phyloP scores from a whole-genome alignment of 495 filamentous ascomycete species.

The Annulohypoxylon stygium region DNA sequence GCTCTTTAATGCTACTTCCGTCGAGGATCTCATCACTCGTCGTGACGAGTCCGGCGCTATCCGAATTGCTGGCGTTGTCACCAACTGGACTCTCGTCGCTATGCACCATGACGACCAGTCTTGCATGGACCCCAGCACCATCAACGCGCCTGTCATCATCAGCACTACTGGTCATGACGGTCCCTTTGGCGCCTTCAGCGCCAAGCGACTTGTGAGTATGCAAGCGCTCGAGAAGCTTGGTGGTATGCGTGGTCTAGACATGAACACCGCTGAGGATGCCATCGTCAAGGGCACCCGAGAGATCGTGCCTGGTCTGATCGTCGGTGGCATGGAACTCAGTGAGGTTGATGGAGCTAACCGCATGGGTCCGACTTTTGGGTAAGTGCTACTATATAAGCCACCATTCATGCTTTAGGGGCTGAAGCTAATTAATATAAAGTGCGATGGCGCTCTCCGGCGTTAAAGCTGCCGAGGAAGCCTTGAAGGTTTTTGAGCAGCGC shows the following conservation, averaged over 20 bases:
- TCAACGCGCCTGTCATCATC: conserved; percentile 88
- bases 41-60: conserved; percentile 61
- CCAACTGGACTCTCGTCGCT: conserved; percentile 92
- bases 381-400: conserved; percentile 28
- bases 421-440: conserved; percentile 53
- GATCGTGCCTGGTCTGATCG: conserved; percentile 85
- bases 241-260: conserved; percentile 91
- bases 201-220: conserved; percentile 88
- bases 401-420: not conserved
- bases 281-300: conserved; percentile 92
- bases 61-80: conserved; percentile 87
- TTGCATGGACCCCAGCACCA: conserved; percentile 97
- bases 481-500: conserved; percentile 80
- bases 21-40: conserved; percentile 91
- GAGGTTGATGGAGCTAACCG: conserved; percentile 91
- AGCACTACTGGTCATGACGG: conserved; percentile 92
- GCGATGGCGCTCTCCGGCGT: conserved; percentile 88
- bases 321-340: conserved; percentile 93
- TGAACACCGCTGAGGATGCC: conserved; percentile 89
- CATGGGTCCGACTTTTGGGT: conserved; percentile 69
- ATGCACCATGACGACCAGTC: conserved; percentile 93
- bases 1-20: conserved; percentile 92
- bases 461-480: conserved; percentile 87
- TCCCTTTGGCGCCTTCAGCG: conserved; percentile 89
- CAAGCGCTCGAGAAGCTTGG: conserved; percentile 81